Percentiles rank a stretch among this genome's conserved stretches.
These are phyloP conservation scores for Cladorrhinum sp. DNA, from an alignment of 2,329 filamentous ascomycete species.

Conservation along the genomic window DNA sequence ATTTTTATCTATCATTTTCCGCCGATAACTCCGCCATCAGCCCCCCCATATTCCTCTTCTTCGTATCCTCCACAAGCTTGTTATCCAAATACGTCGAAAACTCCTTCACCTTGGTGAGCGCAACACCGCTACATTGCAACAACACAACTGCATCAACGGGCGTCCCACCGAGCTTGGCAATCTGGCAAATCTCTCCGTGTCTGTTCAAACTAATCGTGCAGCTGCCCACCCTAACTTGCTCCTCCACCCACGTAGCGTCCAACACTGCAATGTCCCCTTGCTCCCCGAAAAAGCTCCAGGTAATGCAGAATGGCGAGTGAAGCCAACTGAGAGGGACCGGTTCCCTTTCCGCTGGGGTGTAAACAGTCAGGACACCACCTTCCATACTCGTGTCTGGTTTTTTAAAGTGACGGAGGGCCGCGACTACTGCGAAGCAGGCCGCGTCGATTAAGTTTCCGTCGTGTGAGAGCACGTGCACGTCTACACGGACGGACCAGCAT, in stretches of 20 bases:
- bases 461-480: slow-evolving; percentile 86
- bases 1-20: slow-evolving; percentile 73
- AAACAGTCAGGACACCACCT: slow-evolving; percentile 80
- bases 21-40: slow-evolving; percentile 73
- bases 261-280: slow-evolving; percentile 68
- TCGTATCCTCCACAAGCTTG: slow-evolving; percentile 73
- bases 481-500: slow-evolving; percentile 86
- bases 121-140: slow-evolving; percentile 71
- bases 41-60: slow-evolving; percentile 73
- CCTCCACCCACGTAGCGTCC: slow-evolving; percentile 72
- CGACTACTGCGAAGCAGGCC: slow-evolving; percentile 80
- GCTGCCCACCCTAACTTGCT: slow-evolving; percentile 70
- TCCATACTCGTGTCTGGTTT: slow-evolving; percentile 86
- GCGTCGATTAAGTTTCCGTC: slow-evolving; percentile 89
- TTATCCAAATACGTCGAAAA: slow-evolving; percentile 71
- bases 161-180: slow-evolving; percentile 84
- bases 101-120: slow-evolving; percentile 76
- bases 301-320: slow-evolving; percentile 88
- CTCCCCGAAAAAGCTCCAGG: slow-evolving; percentile 78
- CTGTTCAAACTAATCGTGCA: slow-evolving; percentile 83
- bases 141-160: slow-evolving; percentile 77
- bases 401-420: slow-evolving; percentile 85
- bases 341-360: slow-evolving; percentile 79
- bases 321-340: slow-evolving; percentile 87
- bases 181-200: slow-evolving; percentile 85